Evolutionary conservation across 371 early-diverging fungal genomes (phyloP).

Genomic region (Sporodiniella umbellata): DNA sequence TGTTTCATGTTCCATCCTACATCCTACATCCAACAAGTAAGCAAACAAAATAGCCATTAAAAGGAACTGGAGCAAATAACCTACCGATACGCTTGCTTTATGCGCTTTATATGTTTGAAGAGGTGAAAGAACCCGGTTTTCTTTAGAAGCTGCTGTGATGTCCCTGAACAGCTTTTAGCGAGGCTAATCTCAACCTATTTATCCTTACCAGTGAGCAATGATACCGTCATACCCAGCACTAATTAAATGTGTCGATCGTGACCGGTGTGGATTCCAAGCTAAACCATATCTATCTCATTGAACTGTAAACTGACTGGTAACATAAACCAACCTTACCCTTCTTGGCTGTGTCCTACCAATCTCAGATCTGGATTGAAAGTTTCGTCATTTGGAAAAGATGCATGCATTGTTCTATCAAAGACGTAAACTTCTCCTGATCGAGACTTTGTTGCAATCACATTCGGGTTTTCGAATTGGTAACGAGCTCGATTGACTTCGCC

Average conservation of each 20-base stretch:
- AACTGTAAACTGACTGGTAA: not conserved
- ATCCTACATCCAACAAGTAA: too few relatives aligned
- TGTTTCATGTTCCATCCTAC: conserved; percentile 87
- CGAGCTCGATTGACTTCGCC: conserved; percentile 96
- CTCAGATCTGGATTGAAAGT: conserved; percentile 83
- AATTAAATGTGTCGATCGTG: conserved; percentile 67
- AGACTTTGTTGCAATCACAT: conserved; percentile 95
- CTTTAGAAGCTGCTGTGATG: conserved; percentile 47
- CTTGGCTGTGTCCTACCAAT: conserved; percentile 89
- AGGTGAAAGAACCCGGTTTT: conserved; percentile 69
- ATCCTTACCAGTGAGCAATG: conserved; percentile 67
- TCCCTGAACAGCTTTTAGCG: conserved; percentile 9
- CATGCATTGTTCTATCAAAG: conserved; percentile 96
- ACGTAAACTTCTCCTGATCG: conserved; percentile 89
- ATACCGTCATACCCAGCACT: conserved; percentile 86
- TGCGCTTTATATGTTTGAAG: conserved; percentile 76
- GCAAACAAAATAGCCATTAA: conserved; percentile 1
- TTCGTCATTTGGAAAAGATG: conserved; percentile 71
- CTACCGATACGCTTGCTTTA: conserved; percentile 83
- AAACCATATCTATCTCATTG: conserved; percentile 60
- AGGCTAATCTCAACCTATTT: not conserved
- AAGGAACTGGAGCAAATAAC: not conserved
- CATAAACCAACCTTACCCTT: conserved; percentile 90
- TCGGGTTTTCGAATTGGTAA: conserved; percentile 94
- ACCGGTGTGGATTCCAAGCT: conserved; percentile 67